These are phyloP conservation scores for Thraustochytrium aureum DNA, from an alignment of 352 stramenopile genomes.

Conservation along the genomic window DNA sequence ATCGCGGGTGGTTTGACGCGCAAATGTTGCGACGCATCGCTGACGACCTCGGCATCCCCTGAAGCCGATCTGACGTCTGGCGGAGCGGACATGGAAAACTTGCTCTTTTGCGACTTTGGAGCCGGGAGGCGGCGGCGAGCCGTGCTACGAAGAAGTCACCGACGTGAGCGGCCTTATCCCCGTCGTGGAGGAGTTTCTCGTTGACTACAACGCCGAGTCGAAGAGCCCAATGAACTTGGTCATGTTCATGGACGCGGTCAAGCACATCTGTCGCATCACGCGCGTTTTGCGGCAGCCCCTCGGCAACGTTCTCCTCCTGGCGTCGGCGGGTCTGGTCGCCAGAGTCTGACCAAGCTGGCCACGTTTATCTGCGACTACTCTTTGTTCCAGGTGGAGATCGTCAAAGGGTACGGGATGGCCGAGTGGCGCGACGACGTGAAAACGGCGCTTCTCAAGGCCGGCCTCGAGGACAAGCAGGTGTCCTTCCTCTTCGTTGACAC, in stretches of 20 bases:
- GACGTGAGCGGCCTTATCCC: slow-evolving; percentile 72
- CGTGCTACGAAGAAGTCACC: slow-evolving; percentile 85
- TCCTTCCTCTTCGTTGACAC: slow-evolving; percentile 94
- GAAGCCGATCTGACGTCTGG: no score
- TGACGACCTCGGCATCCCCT: slow-evolving; percentile 69
- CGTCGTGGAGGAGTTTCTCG: slow-evolving; percentile 78
- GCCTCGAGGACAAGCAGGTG: slow-evolving; percentile 84
- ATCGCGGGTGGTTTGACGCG: slow-evolving; percentile 77
- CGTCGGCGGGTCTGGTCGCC: slow-evolving; percentile 86
- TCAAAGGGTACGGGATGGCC: slow-evolving; percentile 84
- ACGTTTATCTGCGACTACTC: slow-evolving; percentile 90
- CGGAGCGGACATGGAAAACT: neutral
- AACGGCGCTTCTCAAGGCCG: slow-evolving; percentile 77
- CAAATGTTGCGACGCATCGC: slow-evolving; percentile 22
- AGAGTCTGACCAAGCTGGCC: slow-evolving; percentile 83
- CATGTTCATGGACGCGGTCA: slow-evolving; percentile 60
- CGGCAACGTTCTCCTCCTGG: slow-evolving; percentile 84
- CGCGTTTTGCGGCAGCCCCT: slow-evolving; percentile 62
- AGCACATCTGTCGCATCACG: slow-evolving; percentile 59
- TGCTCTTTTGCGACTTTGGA: slow-evolving; percentile 83
- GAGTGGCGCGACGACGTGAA: slow-evolving; percentile 94
- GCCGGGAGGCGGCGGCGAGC: slow-evolving; percentile 78
- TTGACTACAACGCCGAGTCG: slow-evolving; percentile 66
- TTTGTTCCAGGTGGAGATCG: slow-evolving; percentile 89
- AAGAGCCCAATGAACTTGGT: slow-evolving; percentile 60